phyloP scores from a whole-genome alignment of 192 early-diverging fungal genomes.

The Backusella tarrabulga region DNA sequence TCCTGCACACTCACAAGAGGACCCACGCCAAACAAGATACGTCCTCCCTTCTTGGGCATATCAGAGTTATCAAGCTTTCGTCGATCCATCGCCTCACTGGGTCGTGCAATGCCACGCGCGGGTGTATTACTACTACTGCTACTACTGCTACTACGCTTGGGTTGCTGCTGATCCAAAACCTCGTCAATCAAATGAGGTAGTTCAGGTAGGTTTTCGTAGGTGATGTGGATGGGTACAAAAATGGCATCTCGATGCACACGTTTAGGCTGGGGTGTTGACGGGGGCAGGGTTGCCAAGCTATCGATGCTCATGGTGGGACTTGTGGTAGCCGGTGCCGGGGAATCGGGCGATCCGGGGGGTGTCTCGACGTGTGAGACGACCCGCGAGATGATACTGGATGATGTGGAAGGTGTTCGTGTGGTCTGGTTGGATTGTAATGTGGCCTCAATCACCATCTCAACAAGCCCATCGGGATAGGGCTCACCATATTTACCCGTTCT shows the following conservation, averaged over 20 bases:
- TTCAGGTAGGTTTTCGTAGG: conserved; percentile 38
- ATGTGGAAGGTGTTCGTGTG: background rate
- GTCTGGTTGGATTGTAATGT: conserved; percentile 33
- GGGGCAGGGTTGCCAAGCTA: background rate
- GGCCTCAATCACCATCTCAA: conserved; percentile 39
- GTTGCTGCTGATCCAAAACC: conserved; percentile 34
- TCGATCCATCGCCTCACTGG: conserved; percentile 34
- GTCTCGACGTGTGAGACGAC: background rate
- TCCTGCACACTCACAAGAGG: conserved; percentile 30
- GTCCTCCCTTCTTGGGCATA: conserved; percentile 17
- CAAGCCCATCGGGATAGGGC: conserved; percentile 28
- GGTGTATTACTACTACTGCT: background rate
- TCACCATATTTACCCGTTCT: conserved; percentile 33
- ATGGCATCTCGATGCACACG: conserved; percentile 17
- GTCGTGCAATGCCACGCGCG: conserved; percentile 2
- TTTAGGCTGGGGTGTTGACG: background rate
- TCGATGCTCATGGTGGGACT: conserved; percentile 27
- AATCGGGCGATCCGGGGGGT: conserved; percentile 18
- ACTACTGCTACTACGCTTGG: background rate
- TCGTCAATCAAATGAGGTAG: conserved; percentile 29
- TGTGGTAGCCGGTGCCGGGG: background rate
- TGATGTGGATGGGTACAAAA: conserved; percentile 38
- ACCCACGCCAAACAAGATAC: conserved; percentile 23
- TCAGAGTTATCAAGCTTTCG: conserved; percentile 19
- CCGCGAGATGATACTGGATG: background rate